Percentiles rank a stretch among this genome's conserved stretches.
Conservation (phyloP, 306 rosid genomes). For the Trifolium repens region DNA sequence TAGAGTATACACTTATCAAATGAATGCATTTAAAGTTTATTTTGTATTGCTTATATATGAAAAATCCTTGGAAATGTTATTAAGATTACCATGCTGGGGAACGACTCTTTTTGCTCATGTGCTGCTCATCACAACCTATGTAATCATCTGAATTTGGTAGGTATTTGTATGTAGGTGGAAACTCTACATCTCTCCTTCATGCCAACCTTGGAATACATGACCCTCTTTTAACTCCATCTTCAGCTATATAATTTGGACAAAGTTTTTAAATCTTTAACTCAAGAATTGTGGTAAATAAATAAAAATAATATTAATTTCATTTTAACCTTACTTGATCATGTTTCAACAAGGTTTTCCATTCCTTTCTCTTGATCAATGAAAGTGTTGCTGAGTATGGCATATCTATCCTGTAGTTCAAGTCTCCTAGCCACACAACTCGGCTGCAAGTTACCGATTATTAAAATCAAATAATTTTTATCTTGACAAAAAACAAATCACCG, state of each 20-base stretch:
- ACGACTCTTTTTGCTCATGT: constrained; percentile 53
- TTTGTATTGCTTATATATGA: no score
- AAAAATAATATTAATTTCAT: not conserved
- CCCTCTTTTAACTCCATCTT: constrained; percentile 68
- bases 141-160: constrained; percentile 63
- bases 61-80: constrained; percentile 21
- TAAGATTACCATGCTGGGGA: constrained; percentile 82
- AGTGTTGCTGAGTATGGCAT: constrained; percentile 63
- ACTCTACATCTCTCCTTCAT: constrained; percentile 76
- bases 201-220: constrained; percentile 76
- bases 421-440: constrained; percentile 80
- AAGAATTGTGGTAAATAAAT: not conserved
- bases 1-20: constrained; percentile 14
- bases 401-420: constrained; percentile 77
- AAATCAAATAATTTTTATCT: no score
- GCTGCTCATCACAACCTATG: constrained; percentile 45
- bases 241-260: constrained; percentile 58
- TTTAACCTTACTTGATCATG: constrained; percentile 72
- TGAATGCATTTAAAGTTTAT: constrained; percentile 22
- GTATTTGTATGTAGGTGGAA: constrained; percentile 92
- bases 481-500: no score
- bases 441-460: constrained; percentile 61
- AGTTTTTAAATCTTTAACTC: constrained; percentile 20
- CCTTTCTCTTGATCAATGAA: constrained; percentile 54
- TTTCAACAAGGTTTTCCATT: constrained; percentile 66